phyloP scores from a whole-genome alignment of 2,329 filamentous ascomycete genomes.

The Tricladium varicosporioides region DNA sequence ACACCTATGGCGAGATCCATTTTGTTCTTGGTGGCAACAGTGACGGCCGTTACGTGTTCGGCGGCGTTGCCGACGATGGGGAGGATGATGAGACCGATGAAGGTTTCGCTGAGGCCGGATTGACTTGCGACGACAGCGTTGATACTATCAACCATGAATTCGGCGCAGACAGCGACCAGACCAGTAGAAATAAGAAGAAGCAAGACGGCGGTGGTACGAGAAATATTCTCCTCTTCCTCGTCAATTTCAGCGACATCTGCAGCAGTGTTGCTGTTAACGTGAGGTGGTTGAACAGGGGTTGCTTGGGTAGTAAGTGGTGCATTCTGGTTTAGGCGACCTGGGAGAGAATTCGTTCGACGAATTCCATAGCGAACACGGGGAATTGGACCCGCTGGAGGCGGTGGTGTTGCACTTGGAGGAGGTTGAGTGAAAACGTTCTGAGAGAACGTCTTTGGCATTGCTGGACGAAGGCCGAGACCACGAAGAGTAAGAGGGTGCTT shows the following conservation, averaged over 20 bases:
- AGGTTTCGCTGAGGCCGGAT: slow-evolving; percentile 57
- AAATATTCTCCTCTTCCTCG: slow-evolving; percentile 47
- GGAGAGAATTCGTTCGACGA: slow-evolving; percentile 71
- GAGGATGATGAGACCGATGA: slow-evolving; percentile 70
- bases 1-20: slow-evolving; percentile 75
- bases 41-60: slow-evolving; percentile 70
- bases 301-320: too few species aligned
- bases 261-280: slow-evolving; percentile 26
- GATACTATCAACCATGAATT: slow-evolving; percentile 69
- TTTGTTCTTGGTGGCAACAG: slow-evolving; percentile 71
- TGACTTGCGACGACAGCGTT: slow-evolving; percentile 57
- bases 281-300: slow-evolving; percentile 15
- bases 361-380: slow-evolving; percentile 62
- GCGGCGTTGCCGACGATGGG: slow-evolving; percentile 73
- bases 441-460: slow-evolving; percentile 63
- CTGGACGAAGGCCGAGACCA: slow-evolving; percentile 57
- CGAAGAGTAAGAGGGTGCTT: slow-evolving; percentile 56
- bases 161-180: slow-evolving; percentile 66
- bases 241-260: slow-evolving; percentile 22
- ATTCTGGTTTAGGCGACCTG: slow-evolving; percentile 58
- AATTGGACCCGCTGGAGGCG: slow-evolving; percentile 41
- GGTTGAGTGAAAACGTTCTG: slow-evolving; percentile 66
- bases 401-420: slow-evolving; percentile 30
- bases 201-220: slow-evolving; percentile 55
- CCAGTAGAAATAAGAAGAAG: slow-evolving; percentile 62